These are phyloP conservation scores for Alternaria ventricosa DNA, from an alignment of 2,329 filamentous ascomycete genomes.

Conservation along the genomic window DNA sequence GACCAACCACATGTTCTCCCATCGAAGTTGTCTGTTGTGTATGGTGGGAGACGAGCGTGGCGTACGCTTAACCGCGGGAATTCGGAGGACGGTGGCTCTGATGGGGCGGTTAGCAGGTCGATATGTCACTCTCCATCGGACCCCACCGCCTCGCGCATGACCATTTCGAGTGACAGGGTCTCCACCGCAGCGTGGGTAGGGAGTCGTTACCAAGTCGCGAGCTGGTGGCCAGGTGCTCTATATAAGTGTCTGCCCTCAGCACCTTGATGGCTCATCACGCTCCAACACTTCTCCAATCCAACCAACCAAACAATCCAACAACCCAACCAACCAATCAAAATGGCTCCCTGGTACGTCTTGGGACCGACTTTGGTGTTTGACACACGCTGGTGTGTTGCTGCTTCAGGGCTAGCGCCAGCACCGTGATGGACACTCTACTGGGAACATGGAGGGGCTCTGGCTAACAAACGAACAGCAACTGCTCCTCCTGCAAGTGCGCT, in stretches of 20 bases:
- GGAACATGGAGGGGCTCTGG: constrained; percentile 1
- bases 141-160: constrained; percentile 11
- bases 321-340: constrained; percentile 13
- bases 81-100: not conserved
- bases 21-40: not conserved
- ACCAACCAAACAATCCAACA: constrained; percentile 9
- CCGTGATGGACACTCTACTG: constrained; percentile 25
- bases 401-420: constrained; percentile 16
- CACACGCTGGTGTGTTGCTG: not conserved
- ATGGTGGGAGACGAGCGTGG: not conserved
- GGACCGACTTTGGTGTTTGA: not conserved
- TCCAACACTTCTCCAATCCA: constrained; percentile 5
- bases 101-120: not conserved
- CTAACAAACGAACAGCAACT: constrained; percentile 23
- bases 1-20: not conserved
- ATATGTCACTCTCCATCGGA: constrained; percentile 11
- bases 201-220: not conserved
- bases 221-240: constrained; percentile 9
- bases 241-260: constrained; percentile 23
- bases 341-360: constrained; percentile 34
- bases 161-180: not conserved
- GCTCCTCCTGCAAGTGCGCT: constrained; percentile 38
- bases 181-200: constrained; percentile 1
- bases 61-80: not conserved
- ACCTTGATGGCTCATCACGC: constrained; percentile 32